Evolutionary conservation across 116 monocot genomes (phyloP).

Genomic region (Phalaenopsis hybrid): DNA sequence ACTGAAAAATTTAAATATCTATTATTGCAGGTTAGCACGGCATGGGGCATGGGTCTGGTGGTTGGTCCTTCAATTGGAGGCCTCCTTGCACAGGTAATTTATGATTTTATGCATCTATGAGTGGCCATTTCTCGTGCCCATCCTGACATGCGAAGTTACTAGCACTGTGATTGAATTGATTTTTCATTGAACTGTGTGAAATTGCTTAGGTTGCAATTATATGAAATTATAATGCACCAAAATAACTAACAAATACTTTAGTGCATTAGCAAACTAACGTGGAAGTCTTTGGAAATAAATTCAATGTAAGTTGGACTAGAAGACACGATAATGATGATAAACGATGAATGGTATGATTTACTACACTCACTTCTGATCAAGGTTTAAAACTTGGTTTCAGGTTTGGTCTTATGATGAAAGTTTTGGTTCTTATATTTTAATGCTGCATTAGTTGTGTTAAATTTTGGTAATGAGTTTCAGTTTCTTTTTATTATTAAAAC

Average conservation of each 20-base stretch:
- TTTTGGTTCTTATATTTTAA: not conserved
- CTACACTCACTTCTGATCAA: not conserved
- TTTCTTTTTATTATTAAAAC: not conserved
- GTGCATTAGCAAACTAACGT: not conserved
- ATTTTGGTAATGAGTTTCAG: not conserved
- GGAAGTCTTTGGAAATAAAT: not conserved
- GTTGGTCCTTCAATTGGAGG: slow-evolving; percentile 59
- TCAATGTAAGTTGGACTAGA: not conserved
- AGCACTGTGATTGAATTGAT: not conserved
- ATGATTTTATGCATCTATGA: not conserved
- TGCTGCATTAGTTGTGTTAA: no score
- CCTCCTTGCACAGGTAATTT: slow-evolving; percentile 40
- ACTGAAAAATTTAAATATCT: not conserved
- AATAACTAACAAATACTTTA: not conserved
- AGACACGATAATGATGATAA: not conserved
- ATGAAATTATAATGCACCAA: not conserved
- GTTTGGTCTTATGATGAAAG: not conserved
- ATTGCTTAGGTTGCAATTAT: not conserved
- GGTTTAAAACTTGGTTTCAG: not conserved
- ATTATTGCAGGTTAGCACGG: slow-evolving; percentile 41
- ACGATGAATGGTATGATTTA: not conserved
- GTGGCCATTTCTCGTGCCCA: not conserved
- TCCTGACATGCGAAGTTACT: not conserved
- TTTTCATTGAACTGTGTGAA: not conserved
- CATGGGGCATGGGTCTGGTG: slow-evolving; percentile 46